These are phyloP conservation scores for Xylogone sp. DNA, from an alignment of 2,329 filamentous ascomycete species.

Conservation along the genomic window DNA sequence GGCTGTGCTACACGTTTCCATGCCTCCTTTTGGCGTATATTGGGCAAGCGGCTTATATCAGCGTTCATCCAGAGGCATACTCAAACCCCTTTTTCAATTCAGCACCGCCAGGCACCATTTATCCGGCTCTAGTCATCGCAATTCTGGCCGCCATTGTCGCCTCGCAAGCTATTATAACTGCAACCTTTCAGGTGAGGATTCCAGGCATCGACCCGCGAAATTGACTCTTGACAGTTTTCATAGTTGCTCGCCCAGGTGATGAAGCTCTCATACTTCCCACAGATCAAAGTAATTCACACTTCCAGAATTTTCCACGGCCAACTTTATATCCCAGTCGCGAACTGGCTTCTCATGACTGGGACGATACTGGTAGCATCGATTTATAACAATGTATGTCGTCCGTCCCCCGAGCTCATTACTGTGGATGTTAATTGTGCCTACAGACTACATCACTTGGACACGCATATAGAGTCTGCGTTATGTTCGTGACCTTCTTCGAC, in stretches of 20 bases:
- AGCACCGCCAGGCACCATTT: slow-evolving; percentile 63
- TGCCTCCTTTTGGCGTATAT: slow-evolving; percentile 44
- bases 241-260: slow-evolving; percentile 63
- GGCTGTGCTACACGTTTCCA: slow-evolving; percentile 63
- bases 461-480: slow-evolving; percentile 76
- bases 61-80: slow-evolving; percentile 53
- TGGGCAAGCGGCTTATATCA: slow-evolving; percentile 73
- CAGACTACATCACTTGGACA: slow-evolving; percentile 66
- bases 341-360: slow-evolving; percentile 74
- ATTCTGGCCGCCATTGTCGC: slow-evolving; percentile 71
- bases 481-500: slow-evolving; percentile 75
- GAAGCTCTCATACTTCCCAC: slow-evolving; percentile 68
- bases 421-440: not conserved
- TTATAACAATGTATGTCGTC: slow-evolving; percentile 59
- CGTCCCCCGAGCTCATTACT: not conserved
- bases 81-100: slow-evolving; percentile 72
- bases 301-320: slow-evolving; percentile 69
- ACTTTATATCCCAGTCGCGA: slow-evolving; percentile 70
- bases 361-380: slow-evolving; percentile 71
- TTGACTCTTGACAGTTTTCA: slow-evolving; percentile 1
- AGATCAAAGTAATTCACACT: slow-evolving; percentile 70
- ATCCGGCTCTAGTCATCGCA: slow-evolving; percentile 64
- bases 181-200: slow-evolving; percentile 55
- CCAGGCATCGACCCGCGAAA: slow-evolving; percentile 24
- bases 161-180: slow-evolving; percentile 75